Percentiles rank a stretch among this genome's conserved stretches.
phyloP scores from a whole-genome alignment of 2,329 filamentous ascomycete species.

The Botrytis aclada region DNA sequence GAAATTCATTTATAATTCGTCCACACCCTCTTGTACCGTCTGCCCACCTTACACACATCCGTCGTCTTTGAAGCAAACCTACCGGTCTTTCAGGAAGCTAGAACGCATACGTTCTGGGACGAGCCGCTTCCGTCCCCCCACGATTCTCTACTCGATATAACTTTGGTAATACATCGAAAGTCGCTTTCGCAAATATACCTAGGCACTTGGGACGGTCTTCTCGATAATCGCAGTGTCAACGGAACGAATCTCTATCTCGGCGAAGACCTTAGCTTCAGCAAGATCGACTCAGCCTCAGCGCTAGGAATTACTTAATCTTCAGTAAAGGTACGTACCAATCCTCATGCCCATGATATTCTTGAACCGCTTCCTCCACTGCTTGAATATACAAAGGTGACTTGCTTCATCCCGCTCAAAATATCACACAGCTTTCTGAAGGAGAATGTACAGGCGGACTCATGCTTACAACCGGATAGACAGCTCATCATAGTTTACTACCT shows the following conservation, averaged over 20 bases:
- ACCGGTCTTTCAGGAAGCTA: background rate
- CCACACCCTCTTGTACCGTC: background rate
- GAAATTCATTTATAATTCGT: background rate
- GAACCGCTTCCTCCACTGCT: background rate
- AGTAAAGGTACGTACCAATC: background rate
- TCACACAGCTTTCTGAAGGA: background rate
- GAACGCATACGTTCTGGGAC: background rate
- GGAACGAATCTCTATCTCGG: background rate
- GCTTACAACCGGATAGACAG: background rate
- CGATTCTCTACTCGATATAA: background rate
- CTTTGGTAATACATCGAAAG: background rate
- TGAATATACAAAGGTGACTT: background rate
- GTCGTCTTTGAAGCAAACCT: background rate
- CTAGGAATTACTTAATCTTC: background rate
- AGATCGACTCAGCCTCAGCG: background rate
- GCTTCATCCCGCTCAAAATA: background rate
- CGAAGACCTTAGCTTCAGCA: slow-evolving; percentile 8
- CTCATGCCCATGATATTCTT: background rate
- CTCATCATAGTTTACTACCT: background rate
- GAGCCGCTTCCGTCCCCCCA: slow-evolving; percentile 1
- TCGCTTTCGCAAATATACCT: background rate
- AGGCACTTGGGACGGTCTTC: background rate
- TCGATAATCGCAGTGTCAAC: slow-evolving; percentile 5
- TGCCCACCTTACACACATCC: background rate
- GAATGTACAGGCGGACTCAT: background rate